Base-by-base conservation (phyloP, 2,329 filamentous ascomycete species). In the Scopulariopsis brevicaulis region DNA sequence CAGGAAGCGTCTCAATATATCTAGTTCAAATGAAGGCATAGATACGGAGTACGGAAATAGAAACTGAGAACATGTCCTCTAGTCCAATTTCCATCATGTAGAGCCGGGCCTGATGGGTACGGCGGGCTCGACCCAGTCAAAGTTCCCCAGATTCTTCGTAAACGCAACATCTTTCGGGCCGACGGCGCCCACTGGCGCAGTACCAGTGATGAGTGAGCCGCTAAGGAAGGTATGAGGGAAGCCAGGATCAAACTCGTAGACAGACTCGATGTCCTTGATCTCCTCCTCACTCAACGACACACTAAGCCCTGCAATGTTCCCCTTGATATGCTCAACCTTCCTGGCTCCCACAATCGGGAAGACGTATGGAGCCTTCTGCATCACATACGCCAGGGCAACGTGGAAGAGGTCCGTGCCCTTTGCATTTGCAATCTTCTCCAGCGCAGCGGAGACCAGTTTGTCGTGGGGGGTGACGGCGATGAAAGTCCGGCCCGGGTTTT, bases 381-480 rank as follows among this genome's bases (percentile, higher is more conserved):
- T 52, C 0, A 74, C 73, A 1, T 76, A 69, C 69, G 82, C 83
- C 60, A 72, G 66, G 63, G 74, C 67, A 11, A 80, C 71, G 60
- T 81, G 82, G 4, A 78, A 77, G 55, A 81, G 67, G 0, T 79
- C 78, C 35, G 88, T 71, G 40, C 79, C 79, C 3, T 83, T 86
- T 54, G 62, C 46, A 61, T 61, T 14, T 37, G 79, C 79, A 3
- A 89, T 76, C 35, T 77, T 72, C 1, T 64, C 80, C 55, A 77
- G 72, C 1, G 78, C 77, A 62, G 84, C 80, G 59, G 77, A 72
- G 8, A 76, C 74, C 0, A 80, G 83, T 8, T 88, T 77, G 63
- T 81, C 76, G 25, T 80, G 83, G 28, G 28, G n/a, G 0, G 90
- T 74, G 0, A 81, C 81, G 28, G 73, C 75, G 54, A 78, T 81